phyloP scores from a whole-genome alignment of 192 early-diverging fungal species.

The Rhizophagus clarus region DNA sequence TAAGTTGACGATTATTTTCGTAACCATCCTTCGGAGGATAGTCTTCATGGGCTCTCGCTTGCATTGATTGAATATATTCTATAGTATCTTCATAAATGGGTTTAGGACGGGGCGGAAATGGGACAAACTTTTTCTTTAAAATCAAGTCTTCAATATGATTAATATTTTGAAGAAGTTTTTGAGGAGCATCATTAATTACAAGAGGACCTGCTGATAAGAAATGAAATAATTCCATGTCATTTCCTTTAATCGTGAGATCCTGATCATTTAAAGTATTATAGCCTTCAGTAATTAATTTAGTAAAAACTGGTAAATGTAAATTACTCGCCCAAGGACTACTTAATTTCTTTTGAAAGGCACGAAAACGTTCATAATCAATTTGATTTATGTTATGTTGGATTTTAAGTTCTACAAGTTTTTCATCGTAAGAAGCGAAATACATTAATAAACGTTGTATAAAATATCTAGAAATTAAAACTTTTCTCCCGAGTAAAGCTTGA shows the following conservation, averaged over 20 bases:
- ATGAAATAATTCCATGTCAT: constrained; percentile 28
- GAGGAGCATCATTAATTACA: constrained; percentile 3
- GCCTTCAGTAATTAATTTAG: too few species aligned
- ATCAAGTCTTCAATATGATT: constrained; percentile 8
- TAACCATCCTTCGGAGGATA: too few species aligned
- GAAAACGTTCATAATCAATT: too few species aligned
- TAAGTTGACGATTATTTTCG: too few species aligned
- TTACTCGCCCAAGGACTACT: constrained; percentile 19
- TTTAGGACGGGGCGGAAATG: constrained; percentile 20
- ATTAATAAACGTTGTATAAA: constrained; percentile 25
- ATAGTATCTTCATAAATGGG: too few species aligned
- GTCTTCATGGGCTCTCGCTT: too few species aligned
- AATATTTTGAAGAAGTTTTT: neutral
- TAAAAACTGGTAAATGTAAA: neutral
- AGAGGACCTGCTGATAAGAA: constrained; percentile 3
- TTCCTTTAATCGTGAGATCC: neutral
- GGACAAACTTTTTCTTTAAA: neutral
- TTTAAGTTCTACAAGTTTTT: neutral
- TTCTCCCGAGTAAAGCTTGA: neutral
- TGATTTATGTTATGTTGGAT: too few species aligned
- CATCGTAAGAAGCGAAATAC: neutral
- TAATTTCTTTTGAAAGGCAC: too few species aligned
- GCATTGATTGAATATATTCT: too few species aligned
- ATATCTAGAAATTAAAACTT: neutral
- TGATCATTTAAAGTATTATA: neutral